These are phyloP conservation scores for Spiromastix sp. DNA, from an alignment of 2,329 filamentous ascomycete genomes.

Conservation along the genomic window DNA sequence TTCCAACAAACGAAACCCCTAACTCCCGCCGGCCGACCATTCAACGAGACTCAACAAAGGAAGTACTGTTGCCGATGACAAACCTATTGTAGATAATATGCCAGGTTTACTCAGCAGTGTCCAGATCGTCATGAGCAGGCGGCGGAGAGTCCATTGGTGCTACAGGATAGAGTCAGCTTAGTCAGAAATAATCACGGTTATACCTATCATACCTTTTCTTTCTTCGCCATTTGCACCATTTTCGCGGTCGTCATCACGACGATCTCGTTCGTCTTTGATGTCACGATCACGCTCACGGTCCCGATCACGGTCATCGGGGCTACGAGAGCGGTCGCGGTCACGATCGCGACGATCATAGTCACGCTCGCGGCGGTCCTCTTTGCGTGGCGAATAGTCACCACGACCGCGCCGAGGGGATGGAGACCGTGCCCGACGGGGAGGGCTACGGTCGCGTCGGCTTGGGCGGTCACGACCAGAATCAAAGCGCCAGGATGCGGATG, in stretches of 20 bases:
- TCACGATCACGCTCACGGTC: constrained; percentile 49
- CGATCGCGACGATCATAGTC: constrained; percentile 62
- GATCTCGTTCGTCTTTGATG: constrained; percentile 59
- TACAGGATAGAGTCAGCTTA: constrained; percentile 19
- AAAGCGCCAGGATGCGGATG: constrained; percentile 96
- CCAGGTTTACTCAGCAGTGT: constrained; percentile 75
- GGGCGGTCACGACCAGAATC: constrained; percentile 71
- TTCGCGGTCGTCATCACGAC: constrained; percentile 61
- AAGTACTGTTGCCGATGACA: no score
- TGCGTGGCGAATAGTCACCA: constrained; percentile 72
- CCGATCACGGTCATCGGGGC: constrained; percentile 56
- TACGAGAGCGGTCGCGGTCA: constrained; percentile 59
- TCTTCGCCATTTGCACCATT: constrained; percentile 77
- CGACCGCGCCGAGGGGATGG: constrained; percentile 48
- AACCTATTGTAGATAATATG: no score
- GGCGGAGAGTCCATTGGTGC: constrained; percentile 63
- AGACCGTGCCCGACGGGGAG: constrained; percentile 57
- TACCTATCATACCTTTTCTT: constrained; percentile 60
- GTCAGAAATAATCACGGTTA: constrained; percentile 8
- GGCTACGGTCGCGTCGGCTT: constrained; percentile 53
- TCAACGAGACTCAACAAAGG: no score
- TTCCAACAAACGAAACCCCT: no score
- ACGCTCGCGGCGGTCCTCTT: constrained; percentile 74
- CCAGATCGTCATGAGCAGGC: constrained; percentile 83
- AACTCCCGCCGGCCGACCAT: no score